Conservation (phyloP, 495 filamentous ascomycete species). For the Talaromyces ruber region DNA sequence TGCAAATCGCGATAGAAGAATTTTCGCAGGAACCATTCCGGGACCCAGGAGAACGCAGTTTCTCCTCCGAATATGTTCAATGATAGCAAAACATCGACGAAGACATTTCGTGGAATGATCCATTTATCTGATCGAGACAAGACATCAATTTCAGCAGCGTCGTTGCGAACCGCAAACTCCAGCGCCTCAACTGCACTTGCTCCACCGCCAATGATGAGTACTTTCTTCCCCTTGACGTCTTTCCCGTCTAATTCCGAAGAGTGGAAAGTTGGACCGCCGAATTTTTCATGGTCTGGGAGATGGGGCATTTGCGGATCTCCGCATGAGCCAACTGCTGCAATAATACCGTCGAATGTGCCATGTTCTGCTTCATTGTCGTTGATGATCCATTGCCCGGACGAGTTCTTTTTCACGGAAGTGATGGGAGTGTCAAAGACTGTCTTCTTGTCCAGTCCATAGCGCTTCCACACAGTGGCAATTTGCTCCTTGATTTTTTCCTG, state of each 20-base stretch:
- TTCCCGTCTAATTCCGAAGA: slow-evolving; percentile 67
- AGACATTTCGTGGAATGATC: slow-evolving; percentile 74
- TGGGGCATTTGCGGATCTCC: slow-evolving; percentile 66
- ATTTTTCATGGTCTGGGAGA: slow-evolving; percentile 56
- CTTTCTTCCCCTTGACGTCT: slow-evolving; percentile 59
- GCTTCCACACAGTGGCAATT: slow-evolving; percentile 64
- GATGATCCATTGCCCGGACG: slow-evolving; percentile 70
- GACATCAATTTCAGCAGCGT: slow-evolving; percentile 60
- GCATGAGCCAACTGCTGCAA: slow-evolving; percentile 70
- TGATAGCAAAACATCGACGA: slow-evolving; percentile 64
- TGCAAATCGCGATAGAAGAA: slow-evolving; percentile 83
- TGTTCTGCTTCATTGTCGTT: slow-evolving; percentile 62
- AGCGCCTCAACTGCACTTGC: slow-evolving; percentile 78
- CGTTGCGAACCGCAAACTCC: slow-evolving; percentile 64
- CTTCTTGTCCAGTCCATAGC: slow-evolving; percentile 59
- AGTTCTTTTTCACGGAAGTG: slow-evolving; percentile 57
- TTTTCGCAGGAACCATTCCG: slow-evolving; percentile 62
- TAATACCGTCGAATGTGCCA: slow-evolving; percentile 68
- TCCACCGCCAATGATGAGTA: slow-evolving; percentile 70
- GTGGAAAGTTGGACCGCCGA: slow-evolving; percentile 62
- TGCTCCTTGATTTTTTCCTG: slow-evolving; percentile 64
- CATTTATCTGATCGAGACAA: slow-evolving; percentile 77
- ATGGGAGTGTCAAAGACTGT: slow-evolving; percentile 67
- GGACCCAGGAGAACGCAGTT: slow-evolving; percentile 66
- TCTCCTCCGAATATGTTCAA: slow-evolving; percentile 76